These are phyloP conservation scores for Fusarium albosuccineum DNA, from an alignment of 2,329 filamentous ascomycete species.

Conservation along the genomic window DNA sequence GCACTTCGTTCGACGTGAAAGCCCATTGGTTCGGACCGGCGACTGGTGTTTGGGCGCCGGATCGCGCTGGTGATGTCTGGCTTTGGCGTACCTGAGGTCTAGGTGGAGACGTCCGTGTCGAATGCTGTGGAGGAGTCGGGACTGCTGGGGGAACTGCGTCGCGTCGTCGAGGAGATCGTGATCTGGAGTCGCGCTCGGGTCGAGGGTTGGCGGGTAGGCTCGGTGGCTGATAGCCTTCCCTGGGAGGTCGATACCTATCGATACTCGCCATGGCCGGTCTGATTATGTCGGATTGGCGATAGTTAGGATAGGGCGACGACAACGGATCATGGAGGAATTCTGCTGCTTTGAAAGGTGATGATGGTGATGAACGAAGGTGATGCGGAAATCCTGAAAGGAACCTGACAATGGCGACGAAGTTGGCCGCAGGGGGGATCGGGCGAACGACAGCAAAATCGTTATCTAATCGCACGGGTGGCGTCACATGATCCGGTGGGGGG, in stretches of 20 bases:
- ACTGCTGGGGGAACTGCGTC: conserved; percentile 70
- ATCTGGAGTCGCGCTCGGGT: conserved; percentile 62
- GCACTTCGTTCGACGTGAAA: conserved; percentile 86
- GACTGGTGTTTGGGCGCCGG: conserved; percentile 54
- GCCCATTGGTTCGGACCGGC: conserved; percentile 79
- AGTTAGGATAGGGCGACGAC: conserved; percentile 26
- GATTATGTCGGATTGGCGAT: conserved; percentile 45
- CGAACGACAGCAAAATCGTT: conserved; percentile 31
- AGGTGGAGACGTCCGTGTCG: conserved; percentile 68
- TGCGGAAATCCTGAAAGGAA: conserved; percentile 36
- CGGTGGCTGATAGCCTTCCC: conserved; percentile 70
- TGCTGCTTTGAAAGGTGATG: conserved; percentile 24
- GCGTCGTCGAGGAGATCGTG: conserved; percentile 61
- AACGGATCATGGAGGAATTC: conserved; percentile 43
- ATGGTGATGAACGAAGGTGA: conserved; percentile 32
- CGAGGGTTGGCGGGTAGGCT: conserved; percentile 55
- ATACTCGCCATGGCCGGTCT: conserved; percentile 67
- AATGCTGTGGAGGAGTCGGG: conserved; percentile 70
- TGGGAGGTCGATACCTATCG: conserved; percentile 69
- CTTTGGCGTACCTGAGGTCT: conserved; percentile 59
- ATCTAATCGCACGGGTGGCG: conserved; percentile 43
- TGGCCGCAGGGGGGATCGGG: conserved; percentile 40
- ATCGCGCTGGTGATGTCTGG: conserved; percentile 59
- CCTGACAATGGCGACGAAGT: conserved; percentile 41
- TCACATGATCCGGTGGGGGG: conserved; percentile 40